Conservation (phyloP, 2,329 filamentous ascomycete species). For the Penicillium thymicola region DNA sequence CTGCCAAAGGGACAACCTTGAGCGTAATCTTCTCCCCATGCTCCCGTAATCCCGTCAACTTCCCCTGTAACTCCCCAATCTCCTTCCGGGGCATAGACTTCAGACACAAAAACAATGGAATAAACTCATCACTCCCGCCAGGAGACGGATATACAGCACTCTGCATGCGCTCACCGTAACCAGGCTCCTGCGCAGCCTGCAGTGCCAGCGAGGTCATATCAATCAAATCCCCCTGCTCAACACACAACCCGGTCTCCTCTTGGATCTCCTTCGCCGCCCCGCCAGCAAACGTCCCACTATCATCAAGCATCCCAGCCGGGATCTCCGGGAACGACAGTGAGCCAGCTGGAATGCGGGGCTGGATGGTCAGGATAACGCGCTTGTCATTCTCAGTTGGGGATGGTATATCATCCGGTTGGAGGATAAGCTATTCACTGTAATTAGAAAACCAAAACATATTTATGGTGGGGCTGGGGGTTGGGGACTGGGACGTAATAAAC, state of each 20-base stretch:
- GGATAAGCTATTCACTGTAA: slow-evolving; percentile 45
- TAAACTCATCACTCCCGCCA: slow-evolving; percentile 59
- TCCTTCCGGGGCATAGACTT: slow-evolving; percentile 49
- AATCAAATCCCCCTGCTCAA: slow-evolving; percentile 49
- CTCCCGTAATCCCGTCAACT: slow-evolving; percentile 53
- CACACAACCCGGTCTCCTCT: slow-evolving; percentile 55
- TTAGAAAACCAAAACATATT: neutral
- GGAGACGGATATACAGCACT: slow-evolving; percentile 53
- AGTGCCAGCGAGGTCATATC: slow-evolving; percentile 54
- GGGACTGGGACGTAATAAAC: too few relatives aligned
- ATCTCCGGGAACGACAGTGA: slow-evolving; percentile 55
- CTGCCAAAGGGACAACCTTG: slow-evolving; percentile 51
- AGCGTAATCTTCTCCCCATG: slow-evolving; percentile 59
- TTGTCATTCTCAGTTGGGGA: slow-evolving; percentile 42
- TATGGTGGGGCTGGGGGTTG: neutral
- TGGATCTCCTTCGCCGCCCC: slow-evolving; percentile 56
- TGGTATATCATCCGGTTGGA: slow-evolving; percentile 52
- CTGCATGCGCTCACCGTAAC: slow-evolving; percentile 41
- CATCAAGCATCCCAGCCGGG: slow-evolving; percentile 61
- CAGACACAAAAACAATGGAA: slow-evolving; percentile 55
- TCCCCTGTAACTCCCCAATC: slow-evolving; percentile 51
- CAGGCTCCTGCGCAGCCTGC: slow-evolving; percentile 15
- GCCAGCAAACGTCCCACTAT: slow-evolving; percentile 52
- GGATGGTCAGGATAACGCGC: slow-evolving; percentile 54
- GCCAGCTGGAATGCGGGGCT: slow-evolving; percentile 56